These are phyloP conservation scores for Pythium dissotocum DNA, from an alignment of 352 stramenopile species.

Conservation along the genomic window DNA sequence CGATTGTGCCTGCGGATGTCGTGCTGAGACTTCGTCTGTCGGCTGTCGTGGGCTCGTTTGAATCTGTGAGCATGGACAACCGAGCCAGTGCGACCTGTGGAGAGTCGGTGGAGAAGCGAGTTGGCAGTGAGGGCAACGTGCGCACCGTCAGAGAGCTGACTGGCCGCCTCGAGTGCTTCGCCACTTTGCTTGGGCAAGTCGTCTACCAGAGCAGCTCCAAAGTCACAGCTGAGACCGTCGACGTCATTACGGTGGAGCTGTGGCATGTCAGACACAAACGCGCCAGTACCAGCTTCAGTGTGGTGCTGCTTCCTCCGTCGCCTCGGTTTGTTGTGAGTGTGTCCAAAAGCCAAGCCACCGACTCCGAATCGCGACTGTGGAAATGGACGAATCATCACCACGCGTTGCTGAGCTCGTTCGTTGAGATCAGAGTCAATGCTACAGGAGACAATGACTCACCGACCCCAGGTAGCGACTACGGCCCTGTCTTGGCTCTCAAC, in stretches of 20 bases:
- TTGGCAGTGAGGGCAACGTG: neutral
- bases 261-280: neutral
- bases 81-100: neutral
- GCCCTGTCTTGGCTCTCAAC: slow-evolving; percentile 4
- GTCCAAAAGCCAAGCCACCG: neutral
- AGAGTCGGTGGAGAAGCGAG: neutral
- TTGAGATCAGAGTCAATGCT: neutral
- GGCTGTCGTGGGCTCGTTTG: slow-evolving; percentile 3
- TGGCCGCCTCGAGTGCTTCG: slow-evolving; percentile 5
- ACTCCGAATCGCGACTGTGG: neutral
- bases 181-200: neutral
- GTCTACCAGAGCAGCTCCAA: neutral
- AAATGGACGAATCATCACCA: neutral
- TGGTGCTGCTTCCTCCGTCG: slow-evolving; percentile 1
- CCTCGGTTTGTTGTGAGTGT: slow-evolving; percentile 10
- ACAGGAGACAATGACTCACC: neutral
- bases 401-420: neutral
- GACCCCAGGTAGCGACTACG: neutral
- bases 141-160: neutral
- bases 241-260: slow-evolving; percentile 6
- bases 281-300: neutral
- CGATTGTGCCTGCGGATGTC: neutral
- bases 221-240: neutral
- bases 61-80: neutral
- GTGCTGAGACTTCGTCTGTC: neutral